phyloP scores from a whole-genome alignment of 345 rosid genomes.

The Citropsis articulata region DNA sequence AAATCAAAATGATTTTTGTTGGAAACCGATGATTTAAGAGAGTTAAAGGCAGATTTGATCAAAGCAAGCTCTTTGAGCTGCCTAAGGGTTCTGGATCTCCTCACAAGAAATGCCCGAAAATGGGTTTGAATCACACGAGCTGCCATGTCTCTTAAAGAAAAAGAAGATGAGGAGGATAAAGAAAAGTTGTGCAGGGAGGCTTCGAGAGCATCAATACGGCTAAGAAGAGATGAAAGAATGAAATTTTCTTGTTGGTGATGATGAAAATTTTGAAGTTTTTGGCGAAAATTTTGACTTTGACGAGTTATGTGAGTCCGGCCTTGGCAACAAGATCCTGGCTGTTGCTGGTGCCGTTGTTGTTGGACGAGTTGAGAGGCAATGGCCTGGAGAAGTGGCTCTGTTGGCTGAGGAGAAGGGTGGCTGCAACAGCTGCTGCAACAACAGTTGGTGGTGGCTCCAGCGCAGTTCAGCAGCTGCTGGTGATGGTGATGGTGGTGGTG shows the following conservation, averaged over 20 bases:
- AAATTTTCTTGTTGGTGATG: slow-evolving; percentile 15
- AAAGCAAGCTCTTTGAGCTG: slow-evolving; percentile 76
- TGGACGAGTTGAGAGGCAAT: slow-evolving; percentile 43
- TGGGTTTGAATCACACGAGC: slow-evolving; percentile 81
- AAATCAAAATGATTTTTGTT: slow-evolving; percentile 41
- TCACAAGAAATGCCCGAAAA: slow-evolving; percentile 72
- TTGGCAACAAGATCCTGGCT: slow-evolving; percentile 16
- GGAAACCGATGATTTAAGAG: slow-evolving; percentile 65
- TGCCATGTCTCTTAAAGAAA: slow-evolving; percentile 60
- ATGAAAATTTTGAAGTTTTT: slow-evolving; percentile 1
- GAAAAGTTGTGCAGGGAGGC: slow-evolving; percentile 39
- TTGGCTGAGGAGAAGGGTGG: slow-evolving; percentile 27
- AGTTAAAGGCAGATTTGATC: slow-evolving; percentile 55
- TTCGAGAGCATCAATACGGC: slow-evolving; percentile 54
- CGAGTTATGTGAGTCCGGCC: slow-evolving; percentile 12
- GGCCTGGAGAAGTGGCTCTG: slow-evolving; percentile 55
- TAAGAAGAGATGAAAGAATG: slow-evolving; percentile 49
- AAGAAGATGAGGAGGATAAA: slow-evolving; percentile 13
- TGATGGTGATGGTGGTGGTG: slow-evolving; percentile 21
- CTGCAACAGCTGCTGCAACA: slow-evolving; percentile 29
- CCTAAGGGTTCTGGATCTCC: slow-evolving; percentile 72
- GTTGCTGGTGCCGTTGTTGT: slow-evolving; percentile 32
- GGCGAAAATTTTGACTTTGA: slow-evolving; percentile 17
- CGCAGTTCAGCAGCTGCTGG: slow-evolving; percentile 9
- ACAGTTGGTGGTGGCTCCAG: slow-evolving; percentile 2